Percentiles rank a stretch among this genome's conserved stretches.
Evolutionary conservation across 192 early-diverging fungal genomes (phyloP).

Genomic region (Umbelopsis sp.): DNA sequence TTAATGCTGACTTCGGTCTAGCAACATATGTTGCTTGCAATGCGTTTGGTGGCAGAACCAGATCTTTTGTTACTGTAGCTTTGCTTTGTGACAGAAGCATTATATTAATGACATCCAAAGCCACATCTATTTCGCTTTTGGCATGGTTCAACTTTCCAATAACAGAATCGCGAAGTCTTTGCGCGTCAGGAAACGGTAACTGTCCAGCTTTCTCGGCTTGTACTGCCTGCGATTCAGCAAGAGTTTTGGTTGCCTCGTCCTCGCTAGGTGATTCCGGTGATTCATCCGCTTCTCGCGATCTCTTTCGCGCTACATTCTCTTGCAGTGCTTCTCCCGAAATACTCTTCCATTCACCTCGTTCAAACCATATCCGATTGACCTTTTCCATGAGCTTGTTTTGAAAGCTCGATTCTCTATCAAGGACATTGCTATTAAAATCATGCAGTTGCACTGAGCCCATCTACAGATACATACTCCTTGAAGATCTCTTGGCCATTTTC

Average conservation of each 20-base stretch:
- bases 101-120: constrained; percentile 44
- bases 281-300: background rate
- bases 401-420: constrained; percentile 32
- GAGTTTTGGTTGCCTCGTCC: background rate
- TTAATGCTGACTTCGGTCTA: constrained; percentile 36
- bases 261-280: background rate
- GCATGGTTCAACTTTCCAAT: constrained; percentile 33
- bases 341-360: constrained; percentile 40
- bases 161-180: constrained; percentile 38
- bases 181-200: constrained; percentile 27
- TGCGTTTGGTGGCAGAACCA: constrained; percentile 39
- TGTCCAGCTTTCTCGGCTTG: background rate
- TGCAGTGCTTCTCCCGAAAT: constrained; percentile 31
- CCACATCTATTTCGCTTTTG: constrained; percentile 45
- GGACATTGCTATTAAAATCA: background rate
- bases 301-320: constrained; percentile 7
- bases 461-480: constrained; percentile 28
- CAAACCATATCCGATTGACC: constrained; percentile 44
- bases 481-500: constrained; percentile 37
- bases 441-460: background rate
- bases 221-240: background rate
- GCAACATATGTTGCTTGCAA: constrained; percentile 42
- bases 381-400: constrained; percentile 40
- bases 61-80: constrained; percentile 23
- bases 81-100: constrained; percentile 21